A percentile compares a stretch with the other conserved stretches of the same genome.
phyloP scores from a whole-genome alignment of 768 basidiomycete genomes.

The Trametes sanguinea region DNA sequence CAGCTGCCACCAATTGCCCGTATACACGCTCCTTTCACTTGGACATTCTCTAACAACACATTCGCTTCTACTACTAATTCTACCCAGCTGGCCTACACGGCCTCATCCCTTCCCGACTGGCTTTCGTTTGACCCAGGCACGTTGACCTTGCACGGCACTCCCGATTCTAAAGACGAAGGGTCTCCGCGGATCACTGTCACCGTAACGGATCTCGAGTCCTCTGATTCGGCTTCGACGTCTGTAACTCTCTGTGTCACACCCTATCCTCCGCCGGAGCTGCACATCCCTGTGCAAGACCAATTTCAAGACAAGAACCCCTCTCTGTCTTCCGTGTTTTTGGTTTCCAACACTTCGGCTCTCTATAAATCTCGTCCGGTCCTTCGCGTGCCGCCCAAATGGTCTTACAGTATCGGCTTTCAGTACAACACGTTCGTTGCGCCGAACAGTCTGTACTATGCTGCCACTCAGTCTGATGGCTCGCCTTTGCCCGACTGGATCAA shows the following conservation, averaged over 20 bases:
- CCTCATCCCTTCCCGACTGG: conserved; percentile 70
- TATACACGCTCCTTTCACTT: conserved; percentile 60
- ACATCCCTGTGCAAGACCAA: conserved; percentile 56
- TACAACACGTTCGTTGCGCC: conserved; percentile 53
- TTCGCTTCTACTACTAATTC: conserved; percentile 54
- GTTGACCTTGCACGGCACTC: conserved; percentile 69
- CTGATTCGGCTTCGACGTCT: conserved; percentile 46
- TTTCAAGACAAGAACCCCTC: conserved; percentile 61
- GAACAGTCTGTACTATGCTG: conserved; percentile 55
- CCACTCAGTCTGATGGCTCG: conserved; percentile 65
- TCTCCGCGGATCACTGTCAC: conserved; percentile 59
- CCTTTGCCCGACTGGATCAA: conserved; percentile 72
- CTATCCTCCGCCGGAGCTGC: conserved; percentile 53
- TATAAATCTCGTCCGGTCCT: conserved; percentile 50
- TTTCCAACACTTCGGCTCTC: conserved; percentile 62
- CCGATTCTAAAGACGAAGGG: conserved; percentile 63
- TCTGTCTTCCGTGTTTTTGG: conserved; percentile 74
- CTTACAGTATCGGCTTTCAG: conserved; percentile 86
- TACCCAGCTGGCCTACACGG: conserved; percentile 49
- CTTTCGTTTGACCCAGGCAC: conserved; percentile 65
- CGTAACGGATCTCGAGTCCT: conserved; percentile 55
- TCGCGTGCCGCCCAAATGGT: conserved; percentile 80
- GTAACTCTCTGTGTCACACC: conserved; percentile 61
- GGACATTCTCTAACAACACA: conserved; percentile 66
- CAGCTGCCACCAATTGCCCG: conserved; percentile 85